Evolutionary conservation across 345 rosid species (phyloP).

Genomic region (Stellera chamaejasme): DNA sequence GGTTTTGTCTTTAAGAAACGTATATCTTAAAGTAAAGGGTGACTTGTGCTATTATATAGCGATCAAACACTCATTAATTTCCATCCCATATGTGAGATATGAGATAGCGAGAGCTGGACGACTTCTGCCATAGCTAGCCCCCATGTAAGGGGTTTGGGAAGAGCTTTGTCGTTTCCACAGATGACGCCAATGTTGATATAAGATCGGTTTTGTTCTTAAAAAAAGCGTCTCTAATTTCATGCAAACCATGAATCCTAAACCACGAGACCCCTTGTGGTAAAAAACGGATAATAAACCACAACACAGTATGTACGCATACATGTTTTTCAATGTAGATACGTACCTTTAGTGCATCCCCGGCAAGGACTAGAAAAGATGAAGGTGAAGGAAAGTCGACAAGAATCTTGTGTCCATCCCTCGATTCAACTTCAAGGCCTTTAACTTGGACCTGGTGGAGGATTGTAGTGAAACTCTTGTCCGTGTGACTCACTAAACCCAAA

Average conservation of each 20-base stretch:
- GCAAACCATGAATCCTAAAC: too few species aligned
- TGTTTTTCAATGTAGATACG: neutral
- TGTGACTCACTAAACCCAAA: slow-evolving; percentile 32
- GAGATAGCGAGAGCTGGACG: too few species aligned
- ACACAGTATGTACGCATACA: neutral
- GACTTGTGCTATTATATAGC: too few species aligned
- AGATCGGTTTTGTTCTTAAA: too few species aligned
- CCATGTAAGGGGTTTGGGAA: too few species aligned
- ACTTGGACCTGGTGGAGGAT: slow-evolving; percentile 52
- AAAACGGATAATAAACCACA: slow-evolving; percentile 1
- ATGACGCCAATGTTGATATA: too few species aligned
- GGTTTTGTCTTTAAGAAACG: neutral
- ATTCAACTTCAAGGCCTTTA: slow-evolving; percentile 41
- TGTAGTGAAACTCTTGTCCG: slow-evolving; percentile 7
- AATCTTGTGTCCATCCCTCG: slow-evolving; percentile 37
- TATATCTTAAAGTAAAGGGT: neutral
- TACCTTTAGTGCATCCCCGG: slow-evolving; percentile 55
- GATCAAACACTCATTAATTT: neutral
- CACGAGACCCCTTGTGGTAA: too few species aligned
- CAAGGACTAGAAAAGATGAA: slow-evolving; percentile 39
- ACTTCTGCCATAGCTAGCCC: too few species aligned
- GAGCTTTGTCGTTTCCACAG: too few species aligned
- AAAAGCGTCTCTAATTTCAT: too few species aligned
- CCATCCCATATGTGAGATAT: too few species aligned
- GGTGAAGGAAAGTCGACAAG: slow-evolving; percentile 32